Evolutionary conservation across 2,329 filamentous ascomycete genomes (phyloP).

Genomic region (Paecilomyces fulvus): DNA sequence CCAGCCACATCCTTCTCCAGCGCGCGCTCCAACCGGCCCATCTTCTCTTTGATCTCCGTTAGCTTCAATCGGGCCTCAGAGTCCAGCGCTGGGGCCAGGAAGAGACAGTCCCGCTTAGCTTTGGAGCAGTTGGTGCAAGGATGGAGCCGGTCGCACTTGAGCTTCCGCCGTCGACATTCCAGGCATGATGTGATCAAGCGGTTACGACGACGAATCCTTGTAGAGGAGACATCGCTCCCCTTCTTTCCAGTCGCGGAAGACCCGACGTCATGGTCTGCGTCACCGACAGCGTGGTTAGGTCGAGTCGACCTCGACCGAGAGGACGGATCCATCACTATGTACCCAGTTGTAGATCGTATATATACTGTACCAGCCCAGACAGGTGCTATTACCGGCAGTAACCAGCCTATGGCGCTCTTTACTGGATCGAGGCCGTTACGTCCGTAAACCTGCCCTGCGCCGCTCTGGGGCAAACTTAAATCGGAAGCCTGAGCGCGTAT

Average conservation of each 20-base stretch:
- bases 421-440: background rate
- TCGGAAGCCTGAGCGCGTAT: background rate
- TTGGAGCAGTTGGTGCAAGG: slow-evolving; percentile 56
- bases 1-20: slow-evolving; percentile 60
- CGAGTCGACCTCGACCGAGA: background rate
- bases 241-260: background rate
- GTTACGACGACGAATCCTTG: slow-evolving; percentile 50
- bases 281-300: background rate
- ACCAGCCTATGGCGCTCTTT: background rate
- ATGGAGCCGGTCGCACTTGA: slow-evolving; percentile 65
- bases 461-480: background rate
- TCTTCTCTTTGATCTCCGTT: slow-evolving; percentile 70
- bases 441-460: background rate
- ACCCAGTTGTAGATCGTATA: background rate
- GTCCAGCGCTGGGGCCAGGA: slow-evolving; percentile 60
- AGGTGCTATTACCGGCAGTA: background rate
- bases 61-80: slow-evolving; percentile 60
- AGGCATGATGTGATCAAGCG: slow-evolving; percentile 63
- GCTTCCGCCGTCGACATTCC: slow-evolving; percentile 63
- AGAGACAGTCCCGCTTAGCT: slow-evolving; percentile 49
- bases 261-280: background rate
- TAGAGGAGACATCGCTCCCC: background rate
- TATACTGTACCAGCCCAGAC: background rate
- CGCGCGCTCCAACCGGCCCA: slow-evolving; percentile 61
- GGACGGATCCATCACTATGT: background rate